Evolutionary conservation across 179 eudicot species (phyloP).

Genomic region (Spergularia azorica): DNA sequence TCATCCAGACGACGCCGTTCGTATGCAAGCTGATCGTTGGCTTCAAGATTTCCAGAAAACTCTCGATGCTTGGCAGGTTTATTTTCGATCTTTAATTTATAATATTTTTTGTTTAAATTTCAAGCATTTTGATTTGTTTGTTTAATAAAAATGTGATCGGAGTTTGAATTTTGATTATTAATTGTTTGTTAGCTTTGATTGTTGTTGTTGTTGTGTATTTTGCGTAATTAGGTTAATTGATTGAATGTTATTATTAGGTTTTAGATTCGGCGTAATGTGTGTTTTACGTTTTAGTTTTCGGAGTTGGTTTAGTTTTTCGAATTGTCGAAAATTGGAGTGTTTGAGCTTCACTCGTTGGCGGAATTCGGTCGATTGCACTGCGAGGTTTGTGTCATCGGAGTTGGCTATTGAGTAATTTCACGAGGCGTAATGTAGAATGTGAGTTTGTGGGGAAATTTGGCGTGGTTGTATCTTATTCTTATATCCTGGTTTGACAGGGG

Average conservation of each 20-base stretch:
- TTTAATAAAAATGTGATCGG: background rate
- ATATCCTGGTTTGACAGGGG: background rate
- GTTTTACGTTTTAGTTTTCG: background rate
- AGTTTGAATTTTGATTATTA: slow-evolving; percentile 10
- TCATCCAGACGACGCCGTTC: slow-evolving; percentile 90
- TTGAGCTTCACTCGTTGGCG: background rate
- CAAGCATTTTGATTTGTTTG: background rate
- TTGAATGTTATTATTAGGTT: background rate
- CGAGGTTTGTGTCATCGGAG: no score
- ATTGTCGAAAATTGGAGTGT: background rate
- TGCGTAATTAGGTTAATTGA: background rate
- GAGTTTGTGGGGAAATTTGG: no score
- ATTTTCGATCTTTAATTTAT: background rate
- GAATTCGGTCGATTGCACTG: no score
- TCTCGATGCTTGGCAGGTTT: slow-evolving; percentile 98
- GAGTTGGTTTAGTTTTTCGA: background rate
- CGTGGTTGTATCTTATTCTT: no score
- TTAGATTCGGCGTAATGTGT: background rate
- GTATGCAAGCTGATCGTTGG: slow-evolving; percentile 97
- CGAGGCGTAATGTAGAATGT: no score
- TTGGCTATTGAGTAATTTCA: no score
- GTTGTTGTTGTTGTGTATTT: no score
- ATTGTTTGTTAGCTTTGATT: background rate
- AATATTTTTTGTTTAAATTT: background rate
- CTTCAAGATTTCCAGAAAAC: slow-evolving; percentile 94